phyloP scores from a whole-genome alignment of 805 yeast species.

The Candida hungchunana region DNA sequence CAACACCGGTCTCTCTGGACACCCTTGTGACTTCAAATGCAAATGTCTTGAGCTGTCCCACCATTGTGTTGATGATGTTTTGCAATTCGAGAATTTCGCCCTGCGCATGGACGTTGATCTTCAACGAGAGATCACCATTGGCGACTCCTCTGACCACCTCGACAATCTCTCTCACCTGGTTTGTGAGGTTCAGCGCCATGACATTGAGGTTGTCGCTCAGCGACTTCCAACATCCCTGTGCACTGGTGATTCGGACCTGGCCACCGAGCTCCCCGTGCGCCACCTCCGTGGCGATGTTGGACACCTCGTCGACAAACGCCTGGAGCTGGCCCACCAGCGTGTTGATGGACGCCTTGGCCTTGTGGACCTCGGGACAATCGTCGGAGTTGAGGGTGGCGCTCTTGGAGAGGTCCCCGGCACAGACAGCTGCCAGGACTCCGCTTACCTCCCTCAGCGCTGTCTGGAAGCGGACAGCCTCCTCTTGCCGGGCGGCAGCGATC shows the following conservation, averaged over 20 bases:
- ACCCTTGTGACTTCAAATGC: constrained; percentile 87
- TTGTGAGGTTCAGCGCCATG: constrained; percentile 83
- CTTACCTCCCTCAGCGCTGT: constrained; percentile 55
- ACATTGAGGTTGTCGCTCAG: constrained; percentile 85
- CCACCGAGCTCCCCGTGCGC: constrained; percentile 90
- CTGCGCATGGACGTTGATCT: constrained; percentile 86
- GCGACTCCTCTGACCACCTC: constrained; percentile 90
- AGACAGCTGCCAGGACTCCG: constrained; percentile 80
- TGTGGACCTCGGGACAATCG: constrained; percentile 67
- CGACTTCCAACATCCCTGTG: constrained; percentile 86
- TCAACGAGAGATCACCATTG: constrained; percentile 75
- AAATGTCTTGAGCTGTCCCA: constrained; percentile 80
- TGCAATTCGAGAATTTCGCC: constrained; percentile 85
- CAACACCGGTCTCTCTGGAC: constrained; percentile 89
- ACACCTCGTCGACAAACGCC: constrained; percentile 58
- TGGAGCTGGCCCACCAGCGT: constrained; percentile 85
- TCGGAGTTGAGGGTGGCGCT: constrained; percentile 59
- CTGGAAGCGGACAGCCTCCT: constrained; percentile 7
- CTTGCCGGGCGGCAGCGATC: neutral
- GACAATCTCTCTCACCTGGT: constrained; percentile 86
- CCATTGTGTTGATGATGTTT: constrained; percentile 87
- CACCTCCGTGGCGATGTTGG: constrained; percentile 83
- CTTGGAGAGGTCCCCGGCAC: constrained; percentile 76
- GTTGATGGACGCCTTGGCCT: constrained; percentile 74
- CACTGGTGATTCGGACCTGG: constrained; percentile 74